Percentiles rank a stretch among this genome's conserved stretches.
Conservation (phyloP, 2,329 filamentous ascomycete species). For the Colletotrichum trifolii region DNA sequence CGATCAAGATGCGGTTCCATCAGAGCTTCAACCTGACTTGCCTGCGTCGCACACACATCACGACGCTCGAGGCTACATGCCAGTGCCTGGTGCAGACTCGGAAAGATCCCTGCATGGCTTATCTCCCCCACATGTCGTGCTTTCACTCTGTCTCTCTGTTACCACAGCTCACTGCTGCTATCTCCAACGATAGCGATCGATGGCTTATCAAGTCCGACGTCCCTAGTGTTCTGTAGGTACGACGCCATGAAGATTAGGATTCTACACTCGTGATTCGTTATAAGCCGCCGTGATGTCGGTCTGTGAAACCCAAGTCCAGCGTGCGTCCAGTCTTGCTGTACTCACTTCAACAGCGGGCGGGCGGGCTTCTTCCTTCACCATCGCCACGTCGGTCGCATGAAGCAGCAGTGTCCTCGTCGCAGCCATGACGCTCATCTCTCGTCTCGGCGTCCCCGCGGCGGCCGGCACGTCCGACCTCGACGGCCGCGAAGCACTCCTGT, state of each 20-base stretch:
- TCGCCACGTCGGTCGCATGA: no score
- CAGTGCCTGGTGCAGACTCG: not conserved
- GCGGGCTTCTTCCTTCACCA: not conserved
- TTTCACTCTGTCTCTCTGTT: not conserved
- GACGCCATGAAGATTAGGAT: constrained; percentile 3
- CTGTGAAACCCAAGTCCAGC: not conserved
- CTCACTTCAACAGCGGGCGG: not conserved
- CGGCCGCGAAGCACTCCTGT: constrained; percentile 46
- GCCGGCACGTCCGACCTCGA: constrained; percentile 33
- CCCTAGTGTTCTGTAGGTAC: no score
- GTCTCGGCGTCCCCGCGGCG: constrained; percentile 25
- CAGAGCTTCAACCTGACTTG: no score
- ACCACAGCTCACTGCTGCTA: constrained; percentile 3
- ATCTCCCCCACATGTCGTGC: constrained; percentile 28
- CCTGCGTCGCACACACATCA: no score
- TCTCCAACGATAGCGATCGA: constrained; percentile 18
- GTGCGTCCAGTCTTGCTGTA: no score
- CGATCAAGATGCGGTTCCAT: no score
- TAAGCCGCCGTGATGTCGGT: constrained; percentile 11
- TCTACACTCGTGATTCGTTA: constrained; percentile 7
- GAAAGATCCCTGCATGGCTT: constrained; percentile 24
- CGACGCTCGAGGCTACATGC: no score
- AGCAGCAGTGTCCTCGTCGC: not conserved
- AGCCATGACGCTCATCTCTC: constrained; percentile 26
- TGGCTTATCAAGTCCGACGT: not conserved